A percentile compares a stretch with the other conserved stretches of the same genome.
These are phyloP conservation scores for Eimeria tenella DNA, from an alignment of 169 alveolate genomes.

Conservation along the genomic window DNA sequence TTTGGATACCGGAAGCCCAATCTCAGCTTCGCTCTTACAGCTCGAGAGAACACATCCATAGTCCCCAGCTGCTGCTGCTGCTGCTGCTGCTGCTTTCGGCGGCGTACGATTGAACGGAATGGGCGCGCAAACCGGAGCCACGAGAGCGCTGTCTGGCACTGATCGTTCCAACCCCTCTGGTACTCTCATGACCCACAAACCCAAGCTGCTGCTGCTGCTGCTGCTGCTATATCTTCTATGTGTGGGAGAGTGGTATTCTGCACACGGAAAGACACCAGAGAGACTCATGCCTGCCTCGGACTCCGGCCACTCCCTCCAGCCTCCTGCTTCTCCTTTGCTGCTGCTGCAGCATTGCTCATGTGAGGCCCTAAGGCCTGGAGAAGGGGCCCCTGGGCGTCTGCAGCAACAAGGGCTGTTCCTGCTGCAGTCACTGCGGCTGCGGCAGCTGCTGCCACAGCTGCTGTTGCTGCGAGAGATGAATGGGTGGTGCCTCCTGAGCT, in stretches of 20 bases:
- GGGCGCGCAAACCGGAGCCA: constrained; percentile 46
- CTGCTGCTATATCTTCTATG: constrained; percentile 30
- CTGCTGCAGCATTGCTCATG: not conserved
- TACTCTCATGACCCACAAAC: not conserved
- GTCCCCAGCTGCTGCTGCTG: constrained; percentile 30
- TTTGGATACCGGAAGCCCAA: not conserved
- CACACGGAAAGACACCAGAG: not conserved
- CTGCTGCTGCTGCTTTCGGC: not conserved
- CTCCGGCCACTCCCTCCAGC: not conserved
- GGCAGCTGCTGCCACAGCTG: constrained; percentile 53
- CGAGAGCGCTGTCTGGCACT: not conserved
- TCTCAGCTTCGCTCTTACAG: not conserved
- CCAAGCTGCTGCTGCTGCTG: constrained; percentile 67
- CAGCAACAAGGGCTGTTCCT: not conserved
- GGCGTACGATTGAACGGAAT: not conserved
- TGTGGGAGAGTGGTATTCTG: not conserved
- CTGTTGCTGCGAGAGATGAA: constrained; percentile 28
- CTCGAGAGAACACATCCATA: not conserved
- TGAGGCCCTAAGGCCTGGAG: not conserved
- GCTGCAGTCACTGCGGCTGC: constrained; percentile 45
- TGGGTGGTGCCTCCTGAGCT: constrained; percentile 5
- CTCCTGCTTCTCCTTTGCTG: constrained; percentile 8
- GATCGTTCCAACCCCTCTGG: not conserved
- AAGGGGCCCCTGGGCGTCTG: constrained; percentile 32
- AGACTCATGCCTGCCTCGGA: not conserved